Base-by-base conservation (phyloP, 2,329 filamentous ascomycete species). In the Hyphodiscus sp. region DNA sequence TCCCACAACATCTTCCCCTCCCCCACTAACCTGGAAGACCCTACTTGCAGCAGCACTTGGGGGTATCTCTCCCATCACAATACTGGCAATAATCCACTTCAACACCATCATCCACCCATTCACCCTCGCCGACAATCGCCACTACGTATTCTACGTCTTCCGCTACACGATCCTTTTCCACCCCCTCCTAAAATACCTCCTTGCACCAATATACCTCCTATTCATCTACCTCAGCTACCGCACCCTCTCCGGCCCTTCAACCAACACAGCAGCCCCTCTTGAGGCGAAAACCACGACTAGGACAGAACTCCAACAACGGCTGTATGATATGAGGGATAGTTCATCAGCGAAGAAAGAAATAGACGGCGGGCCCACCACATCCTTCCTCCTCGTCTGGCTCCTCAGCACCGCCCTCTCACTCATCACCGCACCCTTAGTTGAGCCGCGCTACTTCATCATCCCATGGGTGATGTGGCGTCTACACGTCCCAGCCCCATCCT, bases 91-190 rank as follows among this genome's bases (percentile, higher is more conserved):
- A 19, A 83, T 96, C 20, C 80, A 82, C 58, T 86, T 81, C 76
- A 97, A 96, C 76, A 99, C 94, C 33, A 86, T 96, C 58, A 81
- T 97, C 44, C 94, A 99, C 66, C 92, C 94, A 0, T 99, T 97
- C 68, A 96, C 91, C 0, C 79, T 97, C 0, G 94, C 94, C 33
- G 94, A 99, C 70, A 99, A 99, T 70, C 79, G 94, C 2, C 94
- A 99, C 69, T 99, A 96, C 73, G 86, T 95, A 69, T 99, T 99
- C 70, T 99, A 99, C 72, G 76, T 95, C 56, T 99, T 99, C 75
- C 85, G 91, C 1, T 83, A 91, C 64, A 85, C 87, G 6, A 85
- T 97, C 41, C 79, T 87, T 2, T 78, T 77, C 6, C 80, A 88
- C 43, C 74, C 76, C 1, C 70, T 74, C 18, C 71, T 89, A 49